These are phyloP conservation scores for Tetraselmis striata DNA, from an alignment of 139 green algal genomes.

Conservation along the genomic window DNA sequence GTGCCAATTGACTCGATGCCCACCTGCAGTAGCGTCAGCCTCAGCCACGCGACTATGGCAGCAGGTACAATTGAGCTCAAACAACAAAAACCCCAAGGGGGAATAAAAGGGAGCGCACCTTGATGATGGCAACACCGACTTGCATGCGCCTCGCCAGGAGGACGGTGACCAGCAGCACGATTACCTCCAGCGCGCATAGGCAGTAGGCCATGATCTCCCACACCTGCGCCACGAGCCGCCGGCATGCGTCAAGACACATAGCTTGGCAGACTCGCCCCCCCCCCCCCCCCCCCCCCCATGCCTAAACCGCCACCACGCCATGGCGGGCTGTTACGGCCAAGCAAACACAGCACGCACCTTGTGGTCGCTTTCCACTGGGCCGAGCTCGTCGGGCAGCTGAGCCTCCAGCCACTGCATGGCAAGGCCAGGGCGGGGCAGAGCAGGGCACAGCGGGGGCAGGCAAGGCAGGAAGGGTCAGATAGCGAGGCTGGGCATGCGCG, in stretches of 20 bases:
- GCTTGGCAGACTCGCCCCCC: no score
- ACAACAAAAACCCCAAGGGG: not conserved
- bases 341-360: no score
- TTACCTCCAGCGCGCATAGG: not conserved
- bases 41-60: not conserved
- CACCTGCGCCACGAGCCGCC: no score
- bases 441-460: no score
- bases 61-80: not conserved
- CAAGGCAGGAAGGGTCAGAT: no score
- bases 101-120: not conserved
- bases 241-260: no score
- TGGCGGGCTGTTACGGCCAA: no score
- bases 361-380: not conserved
- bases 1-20: not conserved
- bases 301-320: no score
- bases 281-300: no score
- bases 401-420: not conserved
- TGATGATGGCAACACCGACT: not conserved
- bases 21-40: not conserved
- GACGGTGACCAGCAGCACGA: not conserved
- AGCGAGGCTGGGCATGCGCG: no score
- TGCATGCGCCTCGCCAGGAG: not conserved
- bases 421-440: no score
- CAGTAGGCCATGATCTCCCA: not conserved
- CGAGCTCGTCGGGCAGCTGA: not conserved